These are phyloP conservation scores for Boechera stricta DNA, from an alignment of 345 rosid species.

Conservation along the genomic window DNA sequence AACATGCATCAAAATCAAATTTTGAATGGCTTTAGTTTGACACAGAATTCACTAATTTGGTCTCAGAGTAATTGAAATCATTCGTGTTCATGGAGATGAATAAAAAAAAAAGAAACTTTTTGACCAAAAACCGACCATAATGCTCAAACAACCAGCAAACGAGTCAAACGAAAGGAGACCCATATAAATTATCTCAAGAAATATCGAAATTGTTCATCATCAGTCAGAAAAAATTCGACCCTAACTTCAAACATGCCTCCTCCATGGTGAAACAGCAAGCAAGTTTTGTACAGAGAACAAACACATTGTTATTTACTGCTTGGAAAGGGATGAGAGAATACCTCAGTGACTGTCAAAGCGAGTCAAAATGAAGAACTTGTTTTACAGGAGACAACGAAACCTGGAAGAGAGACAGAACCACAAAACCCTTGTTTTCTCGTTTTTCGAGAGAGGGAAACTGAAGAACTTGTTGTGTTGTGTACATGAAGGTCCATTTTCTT, in stretches of 20 bases:
- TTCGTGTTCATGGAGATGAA: constrained; percentile 3
- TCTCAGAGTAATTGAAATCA: neutral
- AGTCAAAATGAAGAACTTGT: neutral
- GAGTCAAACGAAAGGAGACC: neutral
- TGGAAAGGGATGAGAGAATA: constrained; percentile 9
- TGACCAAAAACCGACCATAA: neutral
- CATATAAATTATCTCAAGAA: neutral
- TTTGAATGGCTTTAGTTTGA: neutral
- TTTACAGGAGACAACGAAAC: neutral
- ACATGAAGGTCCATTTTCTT: constrained; percentile 14
- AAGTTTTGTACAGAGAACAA: neutral
- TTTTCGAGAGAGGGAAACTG: neutral
- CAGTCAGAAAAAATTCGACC: neutral
- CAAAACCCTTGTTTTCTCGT: constrained; percentile 16
- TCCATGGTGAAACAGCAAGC: constrained; percentile 10
- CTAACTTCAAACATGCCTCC: neutral
- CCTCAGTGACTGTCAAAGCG: constrained; percentile 16
- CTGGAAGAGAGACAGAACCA: neutral
- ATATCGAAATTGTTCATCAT: neutral
- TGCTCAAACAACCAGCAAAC: neutral
- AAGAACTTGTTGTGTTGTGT: neutral
- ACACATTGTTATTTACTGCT: neutral
- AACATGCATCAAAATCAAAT: neutral
- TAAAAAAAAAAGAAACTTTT: constrained; percentile 21
- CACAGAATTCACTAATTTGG: neutral